phyloP scores from a whole-genome alignment of 2,329 filamentous ascomycete species.

The Rhinocladiella mackenziei region DNA sequence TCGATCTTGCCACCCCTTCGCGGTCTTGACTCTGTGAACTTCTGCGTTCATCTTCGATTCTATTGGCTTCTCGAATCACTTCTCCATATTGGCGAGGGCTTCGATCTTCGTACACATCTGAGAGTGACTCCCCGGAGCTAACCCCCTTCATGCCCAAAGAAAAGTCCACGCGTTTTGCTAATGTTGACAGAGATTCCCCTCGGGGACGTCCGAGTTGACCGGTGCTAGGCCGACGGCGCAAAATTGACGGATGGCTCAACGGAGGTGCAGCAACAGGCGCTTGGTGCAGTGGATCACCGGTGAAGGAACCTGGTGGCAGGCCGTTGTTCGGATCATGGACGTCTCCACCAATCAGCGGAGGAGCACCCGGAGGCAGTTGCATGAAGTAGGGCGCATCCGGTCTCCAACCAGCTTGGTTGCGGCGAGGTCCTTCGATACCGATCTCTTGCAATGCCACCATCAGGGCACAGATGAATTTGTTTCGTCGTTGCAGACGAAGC shows the following conservation, averaged over 20 bases:
- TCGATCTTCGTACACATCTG: slow-evolving; percentile 62
- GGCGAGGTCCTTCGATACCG: slow-evolving; percentile 78
- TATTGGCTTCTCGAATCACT: slow-evolving; percentile 39
- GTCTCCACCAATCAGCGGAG: slow-evolving; percentile 43
- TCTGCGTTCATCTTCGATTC: slow-evolving; percentile 37
- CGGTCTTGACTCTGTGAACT: slow-evolving; percentile 25
- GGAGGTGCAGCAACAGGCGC: slow-evolving; percentile 8
- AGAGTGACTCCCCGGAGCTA: slow-evolving; percentile 55
- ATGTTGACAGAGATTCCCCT: slow-evolving; percentile 55
- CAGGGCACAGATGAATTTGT: slow-evolving; percentile 89
- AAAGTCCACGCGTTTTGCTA: slow-evolving; percentile 65
- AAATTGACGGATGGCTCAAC: slow-evolving; percentile 49
- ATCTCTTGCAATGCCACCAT: slow-evolving; percentile 80
- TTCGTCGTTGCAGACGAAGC: slow-evolving; percentile 80
- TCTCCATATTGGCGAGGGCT: slow-evolving; percentile 35
- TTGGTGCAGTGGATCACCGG: slow-evolving; percentile 26
- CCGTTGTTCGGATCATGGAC: slow-evolving; percentile 45
- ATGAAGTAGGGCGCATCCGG: slow-evolving; percentile 65
- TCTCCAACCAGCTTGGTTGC: slow-evolving; percentile 66
- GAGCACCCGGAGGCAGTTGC: slow-evolving; percentile 45
- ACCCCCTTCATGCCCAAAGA: slow-evolving; percentile 63
- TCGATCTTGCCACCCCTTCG: slow-evolving; percentile 4
- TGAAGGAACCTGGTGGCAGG: slow-evolving; percentile 34
- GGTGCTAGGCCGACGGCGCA: slow-evolving; percentile 48
- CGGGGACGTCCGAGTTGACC: slow-evolving; percentile 44